Base-by-base conservation (phyloP, 495 filamentous ascomycete genomes). In the Darksidea phi region DNA sequence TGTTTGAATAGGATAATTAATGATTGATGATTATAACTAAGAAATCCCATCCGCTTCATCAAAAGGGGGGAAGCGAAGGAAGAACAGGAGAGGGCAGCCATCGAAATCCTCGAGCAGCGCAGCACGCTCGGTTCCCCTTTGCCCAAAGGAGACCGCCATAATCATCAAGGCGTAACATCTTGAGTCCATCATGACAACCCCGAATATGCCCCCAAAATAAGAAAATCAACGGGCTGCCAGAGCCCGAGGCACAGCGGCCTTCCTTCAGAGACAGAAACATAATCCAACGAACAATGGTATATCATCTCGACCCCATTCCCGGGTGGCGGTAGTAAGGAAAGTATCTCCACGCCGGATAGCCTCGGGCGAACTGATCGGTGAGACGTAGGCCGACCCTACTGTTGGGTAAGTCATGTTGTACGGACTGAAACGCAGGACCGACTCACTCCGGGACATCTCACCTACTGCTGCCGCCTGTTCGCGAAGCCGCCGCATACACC, bases 351-450 rank as follows among this genome's bases (percentile, higher is more conserved):
- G 67, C 67, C 8, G 72, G 70, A 38, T 58, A 64, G 3, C 66
- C 71, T 59, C 70, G 52, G 2, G 73, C 71, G 60, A 73, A 73
- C 26, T 72, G 63, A 58, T 73, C 67, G 21, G 70, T 68, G 50
- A 74, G 71, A 54, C 64, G 67, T 28, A 74, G 63, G 6, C 72
- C 70, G 17, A 72, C 45, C 42, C 71, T 73, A 45, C 12, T 24
- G 25, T 17, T 36, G 17, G 25, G 60, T 68, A 8, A 68, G 65
- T 61, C 56, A 60, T 59, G 7, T 23, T 58, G 25, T 56, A 8
- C 26, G 43, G 26, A n/a, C 17, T 42, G 36, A 56, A 21, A 53
- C 41, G 2, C 25, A 28, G 55, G 46, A 23, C 18, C 24, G 10
- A 67, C 66, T 66, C 66, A 70, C 69, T 50, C 48, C 48, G 45